Conservation (phyloP, 2,329 filamentous ascomycete species). For the Alternaria dauci region DNA sequence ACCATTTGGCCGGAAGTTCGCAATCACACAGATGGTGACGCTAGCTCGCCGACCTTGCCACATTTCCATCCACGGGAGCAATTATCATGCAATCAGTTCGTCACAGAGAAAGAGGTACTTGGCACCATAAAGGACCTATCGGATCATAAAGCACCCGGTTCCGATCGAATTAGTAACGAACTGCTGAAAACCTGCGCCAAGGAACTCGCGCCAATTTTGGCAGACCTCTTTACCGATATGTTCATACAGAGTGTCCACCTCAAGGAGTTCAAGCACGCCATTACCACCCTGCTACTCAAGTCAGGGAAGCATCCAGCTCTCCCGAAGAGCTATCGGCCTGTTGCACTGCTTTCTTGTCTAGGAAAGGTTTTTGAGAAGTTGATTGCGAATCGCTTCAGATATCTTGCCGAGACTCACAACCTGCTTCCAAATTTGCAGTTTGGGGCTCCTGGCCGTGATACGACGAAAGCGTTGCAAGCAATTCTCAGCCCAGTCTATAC, state of each 20-base stretch:
- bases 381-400: constrained; percentile 26
- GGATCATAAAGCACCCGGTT: background rate
- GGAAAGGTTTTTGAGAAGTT: constrained; percentile 37
- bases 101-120: background rate
- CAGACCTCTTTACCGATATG: constrained; percentile 17
- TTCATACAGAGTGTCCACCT: constrained; percentile 17
- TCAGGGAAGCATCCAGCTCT: constrained; percentile 23
- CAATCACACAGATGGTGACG: background rate
- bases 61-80: no score
- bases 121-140: background rate
- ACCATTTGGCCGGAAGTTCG: background rate
- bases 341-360: constrained; percentile 31
- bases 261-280: constrained; percentile 22
- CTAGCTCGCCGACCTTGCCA: no score
- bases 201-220: background rate
- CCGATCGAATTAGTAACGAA: constrained; percentile 1
- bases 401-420: constrained; percentile 1
- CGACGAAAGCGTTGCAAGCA: background rate
- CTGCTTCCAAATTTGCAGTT: constrained; percentile 6
- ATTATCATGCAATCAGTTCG: background rate
- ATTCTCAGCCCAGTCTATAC: background rate
- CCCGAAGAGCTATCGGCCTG: constrained; percentile 36
- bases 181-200: background rate
- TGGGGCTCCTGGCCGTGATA: background rate
- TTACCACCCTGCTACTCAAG: constrained; percentile 32